Conservation (phyloP, 257 asterid genomes). For the Solanum tacnaense region DNA sequence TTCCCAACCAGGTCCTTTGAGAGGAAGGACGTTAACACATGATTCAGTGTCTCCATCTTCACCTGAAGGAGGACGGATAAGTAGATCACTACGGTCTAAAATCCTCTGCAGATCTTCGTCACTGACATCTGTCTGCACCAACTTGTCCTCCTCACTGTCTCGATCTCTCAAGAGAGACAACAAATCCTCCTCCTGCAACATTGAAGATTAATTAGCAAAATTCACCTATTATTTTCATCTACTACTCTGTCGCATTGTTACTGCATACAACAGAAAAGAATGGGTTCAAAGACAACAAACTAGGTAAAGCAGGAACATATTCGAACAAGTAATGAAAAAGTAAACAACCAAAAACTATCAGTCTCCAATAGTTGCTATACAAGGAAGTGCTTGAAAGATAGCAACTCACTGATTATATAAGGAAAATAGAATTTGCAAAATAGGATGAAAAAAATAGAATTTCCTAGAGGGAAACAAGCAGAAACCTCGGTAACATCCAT, state of each 20-base stretch:
- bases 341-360: background rate
- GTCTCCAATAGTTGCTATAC: background rate
- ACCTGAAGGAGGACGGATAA: constrained; percentile 7
- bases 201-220: background rate
- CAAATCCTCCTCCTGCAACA: constrained; percentile 72
- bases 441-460: background rate
- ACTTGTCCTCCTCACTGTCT: constrained; percentile 61
- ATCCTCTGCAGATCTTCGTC: constrained; percentile 69
- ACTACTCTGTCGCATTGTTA: background rate
- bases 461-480: background rate
- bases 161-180: constrained; percentile 62
- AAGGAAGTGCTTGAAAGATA: background rate
- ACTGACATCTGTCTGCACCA: constrained; percentile 79
- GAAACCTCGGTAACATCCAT: background rate
- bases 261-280: background rate
- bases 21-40: constrained; percentile 27
- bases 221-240: background rate
- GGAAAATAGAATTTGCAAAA: background rate
- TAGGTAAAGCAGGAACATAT: background rate
- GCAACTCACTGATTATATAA: background rate
- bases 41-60: constrained; percentile 4
- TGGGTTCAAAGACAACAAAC: background rate
- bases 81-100: constrained; percentile 75
- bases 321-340: background rate
- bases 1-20: constrained; percentile 99